Percentiles rank a stretch among this genome's conserved stretches.
Conservation (phyloP, 2,329 filamentous ascomycete species). For the Penicillium digitatum region DNA sequence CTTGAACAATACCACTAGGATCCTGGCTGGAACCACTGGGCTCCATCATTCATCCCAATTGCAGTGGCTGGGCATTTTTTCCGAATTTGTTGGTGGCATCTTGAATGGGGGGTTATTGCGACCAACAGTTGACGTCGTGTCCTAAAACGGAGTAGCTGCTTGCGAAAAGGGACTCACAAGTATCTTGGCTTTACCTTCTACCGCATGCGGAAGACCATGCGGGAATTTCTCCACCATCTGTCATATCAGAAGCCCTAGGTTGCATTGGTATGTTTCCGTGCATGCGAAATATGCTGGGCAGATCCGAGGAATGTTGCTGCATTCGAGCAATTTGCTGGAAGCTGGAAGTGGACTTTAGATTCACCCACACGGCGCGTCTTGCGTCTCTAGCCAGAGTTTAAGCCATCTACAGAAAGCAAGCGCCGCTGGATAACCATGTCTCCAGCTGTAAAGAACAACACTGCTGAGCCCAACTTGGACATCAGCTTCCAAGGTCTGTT, state of each 20-base stretch:
- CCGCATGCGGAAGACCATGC: conserved; percentile 19
- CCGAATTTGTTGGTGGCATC: background rate
- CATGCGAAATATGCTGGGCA: background rate
- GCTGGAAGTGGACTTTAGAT: background rate
- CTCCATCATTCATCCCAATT: background rate
- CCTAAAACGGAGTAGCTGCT: background rate
- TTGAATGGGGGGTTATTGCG: background rate
- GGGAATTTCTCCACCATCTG: background rate
- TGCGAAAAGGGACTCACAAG: background rate
- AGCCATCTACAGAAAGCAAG: background rate
- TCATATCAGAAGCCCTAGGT: conserved; percentile 8
- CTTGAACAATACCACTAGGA: background rate
- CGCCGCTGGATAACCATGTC: conserved; percentile 13
- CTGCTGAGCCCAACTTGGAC: conserved; percentile 39
- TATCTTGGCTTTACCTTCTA: background rate
- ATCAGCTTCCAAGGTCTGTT: conserved; percentile 27
- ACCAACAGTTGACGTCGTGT: no score
- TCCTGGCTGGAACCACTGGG: background rate
- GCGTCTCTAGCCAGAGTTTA: background rate
- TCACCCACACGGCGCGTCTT: conserved; percentile 1
- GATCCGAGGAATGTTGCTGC: background rate
- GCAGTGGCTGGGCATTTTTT: background rate
- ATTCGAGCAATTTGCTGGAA: background rate
- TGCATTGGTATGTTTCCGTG: conserved; percentile 8
- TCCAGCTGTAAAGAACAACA: conserved; percentile 18